A percentile compares a stretch with the other conserved stretches of the same genome.
phyloP scores from a whole-genome alignment of 192 early-diverging fungal genomes.

The Phycomyces nitens region DNA sequence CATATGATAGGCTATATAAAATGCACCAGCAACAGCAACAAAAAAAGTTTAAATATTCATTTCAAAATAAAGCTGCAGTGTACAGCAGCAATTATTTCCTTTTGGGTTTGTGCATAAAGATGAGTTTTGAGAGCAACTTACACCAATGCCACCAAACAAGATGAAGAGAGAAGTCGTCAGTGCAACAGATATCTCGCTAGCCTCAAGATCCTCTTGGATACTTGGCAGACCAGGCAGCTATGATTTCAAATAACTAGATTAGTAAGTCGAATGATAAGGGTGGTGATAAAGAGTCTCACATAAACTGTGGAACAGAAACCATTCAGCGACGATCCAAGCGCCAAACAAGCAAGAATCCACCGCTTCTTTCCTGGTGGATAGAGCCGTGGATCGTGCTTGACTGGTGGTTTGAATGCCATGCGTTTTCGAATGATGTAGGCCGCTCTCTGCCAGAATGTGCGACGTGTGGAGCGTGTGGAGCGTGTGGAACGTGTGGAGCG shows the following conservation, averaged over 20 bases:
- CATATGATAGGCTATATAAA: slow-evolving; percentile 33
- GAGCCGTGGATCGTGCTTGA: slow-evolving; percentile 8
- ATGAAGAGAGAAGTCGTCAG: slow-evolving; percentile 44
- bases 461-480: neutral
- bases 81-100: neutral
- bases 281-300: neutral
- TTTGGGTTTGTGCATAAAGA: no score
- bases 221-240: slow-evolving; percentile 26
- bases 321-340: slow-evolving; percentile 9
- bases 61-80: neutral
- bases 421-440: neutral
- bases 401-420: slow-evolving; percentile 19
- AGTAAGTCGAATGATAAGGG: neutral
- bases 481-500: no score
- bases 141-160: slow-evolving; percentile 45
- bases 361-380: slow-evolving; percentile 7
- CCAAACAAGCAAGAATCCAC: slow-evolving; percentile 13
- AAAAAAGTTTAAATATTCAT: neutral
- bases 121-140: no score
- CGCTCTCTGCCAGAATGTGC: neutral
- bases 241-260: neutral
- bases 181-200: slow-evolving; percentile 33
- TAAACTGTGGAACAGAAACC: slow-evolving; percentile 27
- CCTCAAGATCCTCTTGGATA: slow-evolving; percentile 36
- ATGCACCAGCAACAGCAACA: neutral